A percentile compares a stretch with the other conserved stretches of the same genome.
phyloP scores from a whole-genome alignment of 129 eudicot species.

The Arctium lappa region DNA sequence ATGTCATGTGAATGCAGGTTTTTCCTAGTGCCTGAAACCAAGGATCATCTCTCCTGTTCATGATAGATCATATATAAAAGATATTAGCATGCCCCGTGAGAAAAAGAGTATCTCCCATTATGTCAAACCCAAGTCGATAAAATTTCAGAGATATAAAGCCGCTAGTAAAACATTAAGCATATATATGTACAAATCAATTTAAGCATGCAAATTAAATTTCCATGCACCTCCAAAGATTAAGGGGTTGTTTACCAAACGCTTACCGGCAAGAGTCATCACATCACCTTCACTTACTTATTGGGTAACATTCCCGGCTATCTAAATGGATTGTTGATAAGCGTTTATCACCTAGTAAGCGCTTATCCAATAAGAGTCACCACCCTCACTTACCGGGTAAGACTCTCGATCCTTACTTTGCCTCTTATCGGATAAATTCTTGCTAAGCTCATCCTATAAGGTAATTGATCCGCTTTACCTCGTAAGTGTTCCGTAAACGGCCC shows the following conservation, averaged over 20 bases:
- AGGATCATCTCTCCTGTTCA: constrained; percentile 77
- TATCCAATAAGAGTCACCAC: too few species aligned
- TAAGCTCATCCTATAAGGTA: too few species aligned
- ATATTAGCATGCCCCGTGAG: not conserved
- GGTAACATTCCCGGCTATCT: too few species aligned
- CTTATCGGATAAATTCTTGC: too few species aligned
- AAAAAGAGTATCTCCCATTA: not conserved
- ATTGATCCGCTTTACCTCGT: too few species aligned
- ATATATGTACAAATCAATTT: not conserved
- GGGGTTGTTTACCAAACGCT: not conserved
- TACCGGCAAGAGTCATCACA: not conserved
- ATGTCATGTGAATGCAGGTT: constrained; percentile 91
- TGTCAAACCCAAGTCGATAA: not conserved
- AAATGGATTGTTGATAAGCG: too few species aligned
- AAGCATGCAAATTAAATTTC: not conserved
- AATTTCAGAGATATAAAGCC: not conserved
- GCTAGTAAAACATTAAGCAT: not conserved
- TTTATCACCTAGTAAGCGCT: too few species aligned
- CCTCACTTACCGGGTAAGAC: too few species aligned
- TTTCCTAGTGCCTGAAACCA: constrained; percentile 85
- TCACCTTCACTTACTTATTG: too few species aligned
- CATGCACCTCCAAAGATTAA: not conserved
- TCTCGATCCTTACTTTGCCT: too few species aligned
- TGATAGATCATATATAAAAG: not conserved
- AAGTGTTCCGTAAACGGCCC: too few species aligned